These are phyloP conservation scores for Tricholoma sp. DNA, from an alignment of 768 basidiomycete species.

Conservation along the genomic window DNA sequence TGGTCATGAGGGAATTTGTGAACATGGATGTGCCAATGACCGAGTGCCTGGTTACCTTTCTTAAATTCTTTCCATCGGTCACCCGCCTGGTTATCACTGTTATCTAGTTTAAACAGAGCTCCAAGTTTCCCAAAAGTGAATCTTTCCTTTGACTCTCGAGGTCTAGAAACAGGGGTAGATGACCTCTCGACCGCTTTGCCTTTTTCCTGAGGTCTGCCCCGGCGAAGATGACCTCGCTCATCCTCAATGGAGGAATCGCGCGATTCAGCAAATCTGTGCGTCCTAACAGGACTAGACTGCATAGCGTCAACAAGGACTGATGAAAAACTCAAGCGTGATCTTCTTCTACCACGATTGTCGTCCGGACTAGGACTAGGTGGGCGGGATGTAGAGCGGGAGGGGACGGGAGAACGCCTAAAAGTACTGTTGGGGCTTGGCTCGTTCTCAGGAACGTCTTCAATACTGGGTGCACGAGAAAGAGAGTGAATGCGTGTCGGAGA, in stretches of 20 bases:
- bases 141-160: conserved; percentile 24
- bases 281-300: conserved; percentile 40
- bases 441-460: conserved; percentile 36
- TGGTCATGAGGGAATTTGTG: conserved; percentile 21
- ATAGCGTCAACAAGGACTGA: conserved; percentile 44
- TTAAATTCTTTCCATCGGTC: conserved; percentile 84
- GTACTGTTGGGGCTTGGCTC: conserved; percentile 15
- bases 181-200: conserved; percentile 6
- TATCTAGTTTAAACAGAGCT: conserved; percentile 34
- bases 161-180: conserved; percentile 6
- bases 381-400: conserved; percentile 2
- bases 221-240: conserved; percentile 19
- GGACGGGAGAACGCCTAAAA: conserved; percentile 5
- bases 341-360: conserved; percentile 19
- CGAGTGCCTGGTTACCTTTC: conserved; percentile 49
- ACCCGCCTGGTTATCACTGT: conserved; percentile 36
- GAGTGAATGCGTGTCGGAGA: conserved; percentile 16
- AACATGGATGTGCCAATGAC: background rate
- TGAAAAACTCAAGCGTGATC: conserved; percentile 46
- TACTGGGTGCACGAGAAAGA: conserved; percentile 35
- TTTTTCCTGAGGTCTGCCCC: conserved; percentile 33
- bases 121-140: conserved; percentile 32
- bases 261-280: conserved; percentile 6
- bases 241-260: conserved; percentile 14
- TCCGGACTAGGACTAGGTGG: background rate